Base-by-base conservation (phyloP, 768 basidiomycete genomes). In the Mycena sanguinolenta region DNA sequence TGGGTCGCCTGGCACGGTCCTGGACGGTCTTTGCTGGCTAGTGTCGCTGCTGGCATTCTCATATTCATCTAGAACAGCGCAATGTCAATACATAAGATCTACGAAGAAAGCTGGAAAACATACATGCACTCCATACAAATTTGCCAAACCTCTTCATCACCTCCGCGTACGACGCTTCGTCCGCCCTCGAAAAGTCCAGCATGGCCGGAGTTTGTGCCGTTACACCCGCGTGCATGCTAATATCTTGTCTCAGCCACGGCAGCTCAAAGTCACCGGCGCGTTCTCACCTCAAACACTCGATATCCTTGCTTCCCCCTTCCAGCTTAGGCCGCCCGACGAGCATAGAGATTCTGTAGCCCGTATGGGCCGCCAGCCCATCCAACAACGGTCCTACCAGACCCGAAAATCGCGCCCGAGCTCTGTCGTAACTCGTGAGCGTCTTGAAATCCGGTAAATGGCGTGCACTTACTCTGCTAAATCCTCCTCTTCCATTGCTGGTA, bases 261-360 rank as follows among this genome's bases (percentile, higher is more conserved):
- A 13, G 42, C 12, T 17, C n/a, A n/a, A n/a, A 19, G 17, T 13
- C 53, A 30, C 4, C 25, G 25, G 28, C 23, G n/a, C n/a, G 12
- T n/a, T 17, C 53, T 16, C 19, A 10, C 28, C 53, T 54, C 16
- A 42, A 8, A 17, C 9, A 42, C 16, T 42, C 42, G 8, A 54
- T 21, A 32, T 54, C 53, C 3, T 13, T 23, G 25, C 16, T 30
- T 16, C 6, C 28, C 28, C 53, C 30, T 14, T 54, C 30, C 17
- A 3, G 3, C 2, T 3, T 21, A 3, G 21, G 16, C 1, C 53
- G n/a, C n/a, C n/a, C n/a, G n/a, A n/a, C n/a, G n/a, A n/a, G n/a
- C n/a, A n/a, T n/a, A n/a, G n/a, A n/a, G n/a, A n/a, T n/a, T n/a
- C n/a, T n/a, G n/a, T n/a, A n/a, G n/a, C n/a, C n/a, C n/a, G n/a